Evolutionary conservation across 805 yeast genomes (phyloP).

Genomic region (Kodamaea hsintzibuensis): DNA sequence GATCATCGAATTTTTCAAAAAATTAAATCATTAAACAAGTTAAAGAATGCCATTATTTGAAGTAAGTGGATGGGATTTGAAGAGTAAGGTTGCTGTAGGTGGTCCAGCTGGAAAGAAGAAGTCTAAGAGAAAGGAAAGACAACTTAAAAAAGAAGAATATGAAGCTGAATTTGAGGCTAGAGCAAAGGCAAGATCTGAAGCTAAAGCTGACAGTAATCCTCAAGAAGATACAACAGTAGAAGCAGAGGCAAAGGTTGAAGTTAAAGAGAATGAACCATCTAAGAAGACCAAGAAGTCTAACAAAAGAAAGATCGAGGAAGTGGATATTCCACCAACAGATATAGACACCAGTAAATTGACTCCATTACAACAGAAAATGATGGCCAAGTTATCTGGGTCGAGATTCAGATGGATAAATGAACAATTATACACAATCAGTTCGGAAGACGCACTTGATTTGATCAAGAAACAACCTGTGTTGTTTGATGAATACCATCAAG

Average conservation of each 20-base stretch:
- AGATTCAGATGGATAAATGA: slow-evolving; percentile 98
- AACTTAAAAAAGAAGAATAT: slow-evolving; percentile 12
- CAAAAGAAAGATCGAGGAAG: slow-evolving; percentile 15
- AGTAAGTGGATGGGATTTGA: slow-evolving; percentile 81
- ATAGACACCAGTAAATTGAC: slow-evolving; percentile 55
- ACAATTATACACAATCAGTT: slow-evolving; percentile 85
- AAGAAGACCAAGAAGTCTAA: slow-evolving; percentile 22
- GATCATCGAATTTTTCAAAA: slow-evolving; percentile 2
- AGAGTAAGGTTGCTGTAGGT: slow-evolving; percentile 52
- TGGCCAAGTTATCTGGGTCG: slow-evolving; percentile 91
- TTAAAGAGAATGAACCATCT: slow-evolving; percentile 15
- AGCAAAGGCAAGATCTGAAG: slow-evolving; percentile 11
- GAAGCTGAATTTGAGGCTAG: slow-evolving; percentile 8
- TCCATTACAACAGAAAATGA: slow-evolving; percentile 92
- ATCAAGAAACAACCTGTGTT: slow-evolving; percentile 80
- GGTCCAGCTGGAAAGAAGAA: slow-evolving; percentile 30
- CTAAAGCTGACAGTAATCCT: neutral
- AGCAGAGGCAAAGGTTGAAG: slow-evolving; percentile 25
- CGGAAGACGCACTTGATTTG: slow-evolving; percentile 72
- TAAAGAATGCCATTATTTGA: slow-evolving; percentile 65
- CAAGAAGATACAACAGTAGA: slow-evolving; percentile 27
- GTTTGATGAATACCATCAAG: slow-evolving; percentile 93
- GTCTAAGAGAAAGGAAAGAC: slow-evolving; percentile 24
- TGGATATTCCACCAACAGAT: slow-evolving; percentile 16
- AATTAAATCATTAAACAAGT: neutral